A percentile compares a stretch with the other conserved stretches of the same genome.
Evolutionary conservation across 1,284 basidiomycete species (phyloP).

Genomic region (Fomitiporia mediterranea): DNA sequence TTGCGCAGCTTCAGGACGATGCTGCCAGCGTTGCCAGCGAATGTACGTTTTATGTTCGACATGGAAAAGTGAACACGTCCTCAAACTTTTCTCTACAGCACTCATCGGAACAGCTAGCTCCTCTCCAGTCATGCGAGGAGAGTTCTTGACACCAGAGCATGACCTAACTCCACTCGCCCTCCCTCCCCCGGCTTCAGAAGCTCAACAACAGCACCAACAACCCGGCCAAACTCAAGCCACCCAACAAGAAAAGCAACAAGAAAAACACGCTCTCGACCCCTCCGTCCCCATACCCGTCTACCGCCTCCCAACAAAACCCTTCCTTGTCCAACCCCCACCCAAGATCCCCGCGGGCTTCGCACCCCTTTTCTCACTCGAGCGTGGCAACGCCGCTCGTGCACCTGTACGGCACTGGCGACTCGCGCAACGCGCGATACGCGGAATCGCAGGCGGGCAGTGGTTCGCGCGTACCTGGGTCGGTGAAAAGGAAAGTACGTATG

Average conservation of each 20-base stretch:
- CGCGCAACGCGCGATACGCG: slow-evolving; percentile 68
- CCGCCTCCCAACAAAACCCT: slow-evolving; percentile 71
- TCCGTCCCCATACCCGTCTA: slow-evolving; percentile 58
- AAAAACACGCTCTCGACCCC: slow-evolving; percentile 42
- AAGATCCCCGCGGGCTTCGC: slow-evolving; percentile 72
- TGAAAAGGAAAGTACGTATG: slow-evolving; percentile 68
- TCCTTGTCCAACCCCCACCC: slow-evolving; percentile 68
- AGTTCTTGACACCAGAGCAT: slow-evolving; percentile 30
- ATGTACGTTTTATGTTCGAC: slow-evolving; percentile 35
- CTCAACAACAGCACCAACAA: slow-evolving; percentile 18
- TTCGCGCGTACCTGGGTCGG: slow-evolving; percentile 71
- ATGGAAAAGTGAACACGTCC: too few relatives aligned
- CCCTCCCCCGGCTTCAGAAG: background rate
- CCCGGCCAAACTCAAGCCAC: slow-evolving; percentile 23
- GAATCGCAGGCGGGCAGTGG: slow-evolving; percentile 77
- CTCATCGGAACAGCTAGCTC: slow-evolving; percentile 42
- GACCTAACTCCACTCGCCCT: slow-evolving; percentile 21
- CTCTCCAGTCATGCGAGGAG: slow-evolving; percentile 34
- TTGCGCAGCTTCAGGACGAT: slow-evolving; percentile 30
- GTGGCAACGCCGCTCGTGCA: slow-evolving; percentile 46
- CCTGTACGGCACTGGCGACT: slow-evolving; percentile 65
- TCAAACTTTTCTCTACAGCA: slow-evolving; percentile 26
- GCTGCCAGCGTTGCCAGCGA: slow-evolving; percentile 39
- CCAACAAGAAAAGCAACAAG: slow-evolving; percentile 23
- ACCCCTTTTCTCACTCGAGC: slow-evolving; percentile 59